Conservation (phyloP, 2,329 filamentous ascomycete genomes). For the Parascedosporium putredinis region DNA sequence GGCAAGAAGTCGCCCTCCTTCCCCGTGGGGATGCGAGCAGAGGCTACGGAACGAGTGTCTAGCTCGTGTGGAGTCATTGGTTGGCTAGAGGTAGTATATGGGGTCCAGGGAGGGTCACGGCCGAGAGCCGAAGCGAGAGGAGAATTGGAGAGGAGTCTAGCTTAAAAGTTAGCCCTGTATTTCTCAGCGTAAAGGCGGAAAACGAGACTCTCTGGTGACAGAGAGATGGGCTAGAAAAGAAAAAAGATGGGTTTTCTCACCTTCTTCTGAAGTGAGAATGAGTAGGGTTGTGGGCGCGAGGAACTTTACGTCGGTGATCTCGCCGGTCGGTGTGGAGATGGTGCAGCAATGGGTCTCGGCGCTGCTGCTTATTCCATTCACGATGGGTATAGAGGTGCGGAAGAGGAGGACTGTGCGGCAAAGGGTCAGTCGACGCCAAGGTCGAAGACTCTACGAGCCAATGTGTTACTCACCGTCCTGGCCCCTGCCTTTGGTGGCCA, state of each 20-base stretch:
- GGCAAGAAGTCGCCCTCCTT: slow-evolving; percentile 27
- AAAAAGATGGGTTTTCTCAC: not conserved
- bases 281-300: slow-evolving; percentile 52
- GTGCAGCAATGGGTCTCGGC: slow-evolving; percentile 26
- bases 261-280: slow-evolving; percentile 32
- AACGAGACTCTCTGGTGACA: not conserved
- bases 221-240: not conserved
- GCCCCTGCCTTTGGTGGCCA: slow-evolving; percentile 26
- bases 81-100: slow-evolving; percentile 5
- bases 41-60: not conserved
- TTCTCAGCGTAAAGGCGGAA: not conserved
- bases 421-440: too few species aligned
- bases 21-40: slow-evolving; percentile 10
- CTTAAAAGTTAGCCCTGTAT: not conserved
- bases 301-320: slow-evolving; percentile 57
- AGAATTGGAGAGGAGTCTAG: not conserved
- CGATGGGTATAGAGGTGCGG: slow-evolving; percentile 37
- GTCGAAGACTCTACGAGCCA: too few species aligned
- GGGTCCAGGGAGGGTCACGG: slow-evolving; percentile 3
- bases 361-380: slow-evolving; percentile 48
- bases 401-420: slow-evolving; percentile 57
- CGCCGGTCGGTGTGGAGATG: slow-evolving; percentile 30
- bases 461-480: slow-evolving; percentile 24
- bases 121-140: not conserved
- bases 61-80: not conserved